phyloP scores from a whole-genome alignment of 495 filamentous ascomycete genomes.

The Hypomontagnella monticulosa region DNA sequence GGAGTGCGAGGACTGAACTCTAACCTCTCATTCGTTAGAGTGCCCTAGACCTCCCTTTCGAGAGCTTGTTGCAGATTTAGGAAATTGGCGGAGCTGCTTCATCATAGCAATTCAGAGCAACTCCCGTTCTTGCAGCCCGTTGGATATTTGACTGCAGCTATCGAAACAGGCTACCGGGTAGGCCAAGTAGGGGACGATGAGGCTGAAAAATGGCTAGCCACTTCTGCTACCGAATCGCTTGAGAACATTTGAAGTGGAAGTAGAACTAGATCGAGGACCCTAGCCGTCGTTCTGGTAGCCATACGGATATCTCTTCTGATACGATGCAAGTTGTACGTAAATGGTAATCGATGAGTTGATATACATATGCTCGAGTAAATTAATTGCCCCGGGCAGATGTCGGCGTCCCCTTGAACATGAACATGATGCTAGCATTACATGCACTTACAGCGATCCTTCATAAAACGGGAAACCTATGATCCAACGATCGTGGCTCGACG shows the following conservation, averaged over 20 bases:
- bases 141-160: conserved; percentile 32
- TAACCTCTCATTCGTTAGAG: conserved; percentile 30
- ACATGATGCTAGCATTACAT: not conserved
- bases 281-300: not conserved
- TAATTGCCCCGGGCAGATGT: conserved; percentile 30
- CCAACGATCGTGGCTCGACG: conserved; percentile 3
- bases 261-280: not conserved
- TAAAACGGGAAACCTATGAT: conserved; percentile 2
- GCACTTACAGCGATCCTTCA: not conserved
- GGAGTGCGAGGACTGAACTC: conserved; percentile 17
- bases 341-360: conserved; percentile 9
- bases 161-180: conserved; percentile 17
- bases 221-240: conserved; percentile 5
- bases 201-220: conserved; percentile 40
- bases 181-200: conserved; percentile 24
- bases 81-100: conserved; percentile 34
- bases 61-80: conserved; percentile 37
- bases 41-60: conserved; percentile 14
- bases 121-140: conserved; percentile 22
- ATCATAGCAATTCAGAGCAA: conserved; percentile 25
- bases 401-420: conserved; percentile 1
- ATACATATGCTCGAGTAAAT: conserved; percentile 25
- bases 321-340: conserved; percentile 6
- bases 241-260: conserved; percentile 2
- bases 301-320: not conserved